Evolutionary conservation across 2,329 filamentous ascomycete genomes (phyloP).

Genomic region (Diaporthe capsici): DNA sequence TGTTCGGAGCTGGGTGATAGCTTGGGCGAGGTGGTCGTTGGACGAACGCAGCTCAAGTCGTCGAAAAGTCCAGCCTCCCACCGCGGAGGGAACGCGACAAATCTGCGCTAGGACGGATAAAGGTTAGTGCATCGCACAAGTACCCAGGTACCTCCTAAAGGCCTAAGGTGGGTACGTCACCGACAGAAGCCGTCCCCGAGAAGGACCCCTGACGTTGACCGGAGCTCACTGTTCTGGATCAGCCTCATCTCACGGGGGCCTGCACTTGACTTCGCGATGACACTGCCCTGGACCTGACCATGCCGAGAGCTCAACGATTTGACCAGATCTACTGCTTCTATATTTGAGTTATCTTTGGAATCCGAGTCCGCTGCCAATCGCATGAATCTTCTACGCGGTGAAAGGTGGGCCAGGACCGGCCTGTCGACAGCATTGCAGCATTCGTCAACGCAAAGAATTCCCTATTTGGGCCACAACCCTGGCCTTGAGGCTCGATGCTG

Average conservation of each 20-base stretch:
- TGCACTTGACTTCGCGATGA: not conserved
- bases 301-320: not conserved
- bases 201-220: slow-evolving; percentile 4
- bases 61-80: slow-evolving; percentile 33
- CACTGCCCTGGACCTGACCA: not conserved
- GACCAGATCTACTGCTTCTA: not conserved
- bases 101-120: slow-evolving; percentile 12
- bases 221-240: not conserved
- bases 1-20: slow-evolving; percentile 13
- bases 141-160: not conserved
- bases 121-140: not conserved
- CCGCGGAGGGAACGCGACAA: slow-evolving; percentile 21
- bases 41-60: slow-evolving; percentile 18
- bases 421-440: not conserved
- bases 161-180: slow-evolving; percentile 15
- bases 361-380: not conserved
- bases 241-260: not conserved
- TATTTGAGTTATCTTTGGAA: not conserved
- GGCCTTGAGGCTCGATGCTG: slow-evolving; percentile 6
- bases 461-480: slow-evolving; percentile 11
- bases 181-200: not conserved
- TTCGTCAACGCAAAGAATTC: slow-evolving; percentile 18
- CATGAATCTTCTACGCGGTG: not conserved
- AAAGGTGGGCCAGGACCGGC: not conserved
- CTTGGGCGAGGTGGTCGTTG: not conserved